Evolutionary conservation across 208 protist genomes (phyloP), one percentile per base, ranked within the genome.

Genomic region (Crithidia acanthocephali): DNA sequence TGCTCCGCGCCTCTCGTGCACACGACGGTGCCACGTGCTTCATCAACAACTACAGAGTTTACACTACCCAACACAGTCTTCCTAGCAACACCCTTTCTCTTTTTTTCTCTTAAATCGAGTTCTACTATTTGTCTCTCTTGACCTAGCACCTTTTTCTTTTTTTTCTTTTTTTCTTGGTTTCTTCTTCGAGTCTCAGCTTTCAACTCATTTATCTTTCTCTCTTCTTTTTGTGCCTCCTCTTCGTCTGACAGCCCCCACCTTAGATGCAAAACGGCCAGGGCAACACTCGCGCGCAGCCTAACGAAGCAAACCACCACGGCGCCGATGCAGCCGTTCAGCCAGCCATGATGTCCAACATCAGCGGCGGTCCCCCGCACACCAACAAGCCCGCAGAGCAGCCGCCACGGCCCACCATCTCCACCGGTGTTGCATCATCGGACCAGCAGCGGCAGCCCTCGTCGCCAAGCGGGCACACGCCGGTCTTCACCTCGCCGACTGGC

Each of bases 251-350:
- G n/a, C n/a, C n/a, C n/a, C n/a, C n/a, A n/a, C 25, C 20, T 60
- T 66, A 52, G 30, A 62, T 68, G 48, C 28, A 65, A 47, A 58
- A 50, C 48, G 48, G 58, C 11, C 35, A 64, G 1, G 55, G 35
- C 3, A 60, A 58, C 25, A 30, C 13, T 67, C 47, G 61, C 44
- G 61, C 61, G 61, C 44, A 53, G 61, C 44, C 61, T 56, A 18
- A 56, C 44, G 61, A 67, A 37, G 32, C 8, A 42, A 53, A 45
- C 3, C 44, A 5, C 7, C 25, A 10, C 61, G 23, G 47, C 28
- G 18, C 45, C 1, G 32, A 67, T 67, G 61, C 37, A 23, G 32
- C 20, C 9, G 47, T 25, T 50, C 27, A 11, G 5, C 55, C 32
- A 8, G 61, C 56, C 61, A 56, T 67, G 47, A 67, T 45, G 22